phyloP scores from a whole-genome alignment of 2,329 filamentous ascomycete genomes.

The Hymenoscyphus fraxineus region DNA sequence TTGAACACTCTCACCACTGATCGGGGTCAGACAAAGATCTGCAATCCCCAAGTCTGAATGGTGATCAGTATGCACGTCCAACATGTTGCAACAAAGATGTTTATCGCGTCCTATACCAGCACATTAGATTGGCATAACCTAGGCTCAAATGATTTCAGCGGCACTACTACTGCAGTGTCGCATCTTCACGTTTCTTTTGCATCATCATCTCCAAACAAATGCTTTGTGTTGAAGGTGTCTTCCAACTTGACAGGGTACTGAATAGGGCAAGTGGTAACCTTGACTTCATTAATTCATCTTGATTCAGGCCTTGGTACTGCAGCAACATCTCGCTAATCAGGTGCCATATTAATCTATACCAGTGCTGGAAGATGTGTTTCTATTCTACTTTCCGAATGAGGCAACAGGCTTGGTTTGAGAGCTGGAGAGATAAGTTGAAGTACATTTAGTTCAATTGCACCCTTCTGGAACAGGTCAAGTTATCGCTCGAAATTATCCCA shows the following conservation, averaged over 20 bases:
- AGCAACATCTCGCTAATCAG: background rate
- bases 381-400: background rate
- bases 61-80: background rate
- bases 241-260: background rate
- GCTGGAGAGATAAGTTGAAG: constrained; percentile 2
- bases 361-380: background rate
- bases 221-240: background rate
- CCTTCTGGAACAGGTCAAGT: background rate
- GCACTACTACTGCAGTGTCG: background rate
- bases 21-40: background rate
- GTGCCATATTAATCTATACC: background rate
- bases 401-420: background rate
- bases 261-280: background rate
- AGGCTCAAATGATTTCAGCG: background rate
- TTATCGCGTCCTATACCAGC: background rate
- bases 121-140: background rate
- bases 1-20: background rate
- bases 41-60: background rate
- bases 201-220: background rate
- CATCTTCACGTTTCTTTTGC: background rate
- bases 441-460: background rate
- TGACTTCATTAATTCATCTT: background rate
- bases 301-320: background rate
- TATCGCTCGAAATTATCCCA: background rate
- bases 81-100: background rate